A percentile compares a stretch with the other conserved stretches of the same genome.
These are phyloP conservation scores for Sphagnum fallax DNA, from an alignment of 228 moss, liverwort and hornwort genomes.

Conservation along the genomic window DNA sequence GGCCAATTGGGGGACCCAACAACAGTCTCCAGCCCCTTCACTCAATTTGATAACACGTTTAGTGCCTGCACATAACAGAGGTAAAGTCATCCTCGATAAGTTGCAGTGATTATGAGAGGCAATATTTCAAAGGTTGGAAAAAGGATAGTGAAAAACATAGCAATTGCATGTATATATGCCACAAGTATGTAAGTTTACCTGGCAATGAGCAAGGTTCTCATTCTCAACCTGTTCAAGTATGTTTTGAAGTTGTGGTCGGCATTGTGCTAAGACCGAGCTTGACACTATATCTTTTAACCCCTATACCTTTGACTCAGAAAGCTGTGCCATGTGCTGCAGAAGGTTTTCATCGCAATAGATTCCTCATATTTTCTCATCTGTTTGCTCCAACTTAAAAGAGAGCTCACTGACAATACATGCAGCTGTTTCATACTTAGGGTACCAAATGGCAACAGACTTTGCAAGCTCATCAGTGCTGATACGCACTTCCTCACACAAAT, in stretches of 20 bases:
- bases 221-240: too few relatives aligned
- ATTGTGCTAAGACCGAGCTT: neutral
- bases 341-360: conserved; percentile 25
- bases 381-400: conserved; percentile 28
- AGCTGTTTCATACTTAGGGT: conserved; percentile 40
- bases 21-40: conserved; percentile 1
- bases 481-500: conserved; percentile 27
- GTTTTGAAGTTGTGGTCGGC: conserved; percentile 20
- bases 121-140: too few relatives aligned
- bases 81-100: neutral
- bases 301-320: conserved; percentile 28
- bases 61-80: conserved; percentile 13
- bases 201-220: too few relatives aligned
- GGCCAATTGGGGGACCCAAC: too few relatives aligned
- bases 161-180: neutral
- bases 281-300: conserved; percentile 34
- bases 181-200: conserved; percentile 18
- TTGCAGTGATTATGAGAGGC: conserved; percentile 17
- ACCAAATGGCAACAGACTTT: conserved; percentile 39
- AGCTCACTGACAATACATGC: conserved; percentile 34
- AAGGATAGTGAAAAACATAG: too few relatives aligned
- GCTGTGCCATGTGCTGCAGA: conserved; percentile 24
- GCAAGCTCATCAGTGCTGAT: conserved; percentile 29
- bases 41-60: conserved; percentile 25
- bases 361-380: conserved; percentile 23